Evolutionary conservation across 2,329 filamentous ascomycete species (phyloP), one percentile per base, ranked within the genome.

Genomic region (Pseudogymnoascus sp.): DNA sequence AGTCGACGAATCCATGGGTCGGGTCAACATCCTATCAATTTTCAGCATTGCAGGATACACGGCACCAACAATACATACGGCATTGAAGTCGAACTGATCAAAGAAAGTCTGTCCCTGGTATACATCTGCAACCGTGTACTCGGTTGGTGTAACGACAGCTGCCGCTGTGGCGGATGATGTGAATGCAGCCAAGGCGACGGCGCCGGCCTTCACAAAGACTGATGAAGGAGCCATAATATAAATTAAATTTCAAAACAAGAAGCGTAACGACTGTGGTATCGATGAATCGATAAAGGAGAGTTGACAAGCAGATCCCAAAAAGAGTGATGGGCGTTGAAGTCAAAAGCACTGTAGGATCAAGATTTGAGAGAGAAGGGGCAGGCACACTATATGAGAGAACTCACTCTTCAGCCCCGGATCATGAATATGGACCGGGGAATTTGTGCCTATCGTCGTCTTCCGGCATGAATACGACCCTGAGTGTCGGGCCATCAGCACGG

Each of bases 1-100:
- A 93, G 65, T 84, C 77, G 70, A 93, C 90, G 70, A 85, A 90
- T 37, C 90, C 90, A 68, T 86, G 71, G 4, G 90, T 93, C 0
- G 90, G 90, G 70, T 93, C 90, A 0, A 76, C 66, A 4, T 74
- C 68, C 69, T 71, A 51, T 39, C 25, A 8, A 31, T 31, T 28
- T 39, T 45, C 16, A 63, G 62, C 62, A 64, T 37, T 60, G 31
- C 10, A 57, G 14, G 25, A 60, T 19, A 54, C 45, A 14, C n/a
- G 10, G 14, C 28, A 7, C 4, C 31, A 34, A 21, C 31, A 37
- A 3, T n/a, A 65, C 69, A 34, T 66, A 71, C 75, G 62, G 73
- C 77, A 74, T 80, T 85, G 75, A 86, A 86, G 65, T 77, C 77
- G 71, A 84, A 84, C 66, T 77, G 77, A 54, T 76, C 76, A 54